These are phyloP conservation scores for Antarctomyces pellizariae DNA, from an alignment of 495 filamentous ascomycete species.

Conservation along the genomic window DNA sequence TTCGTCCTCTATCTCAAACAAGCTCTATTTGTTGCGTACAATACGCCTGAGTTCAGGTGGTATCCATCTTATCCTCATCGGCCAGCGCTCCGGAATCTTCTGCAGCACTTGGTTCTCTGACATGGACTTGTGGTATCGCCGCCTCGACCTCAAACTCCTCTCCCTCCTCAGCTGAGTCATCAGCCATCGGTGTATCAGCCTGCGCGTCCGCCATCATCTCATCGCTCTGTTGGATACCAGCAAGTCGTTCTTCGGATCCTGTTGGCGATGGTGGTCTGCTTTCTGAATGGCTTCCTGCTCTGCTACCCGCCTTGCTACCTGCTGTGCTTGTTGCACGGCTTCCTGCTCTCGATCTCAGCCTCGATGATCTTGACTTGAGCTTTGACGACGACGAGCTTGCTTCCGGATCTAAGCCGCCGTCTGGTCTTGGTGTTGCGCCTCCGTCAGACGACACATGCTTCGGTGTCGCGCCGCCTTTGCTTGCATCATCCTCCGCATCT, in stretches of 20 bases:
- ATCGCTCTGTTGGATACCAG: conserved; percentile 10
- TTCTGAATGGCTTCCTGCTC: conserved; percentile 45
- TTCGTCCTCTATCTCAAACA: conserved; percentile 9
- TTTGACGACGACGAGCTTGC: neutral
- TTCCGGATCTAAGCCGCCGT: conserved; percentile 12
- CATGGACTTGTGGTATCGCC: conserved; percentile 21
- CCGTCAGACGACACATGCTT: conserved; percentile 22
- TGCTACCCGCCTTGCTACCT: conserved; percentile 12
- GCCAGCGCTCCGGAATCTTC: conserved; percentile 5
- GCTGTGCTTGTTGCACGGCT: conserved; percentile 10
- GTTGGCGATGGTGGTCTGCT: conserved; percentile 8
- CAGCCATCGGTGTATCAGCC: conserved; percentile 12
- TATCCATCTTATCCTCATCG: conserved; percentile 46
- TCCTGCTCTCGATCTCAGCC: conserved; percentile 8
- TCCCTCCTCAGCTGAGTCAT: conserved; percentile 20
- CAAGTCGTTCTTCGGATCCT: neutral
- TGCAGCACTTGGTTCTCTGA: conserved; percentile 21
- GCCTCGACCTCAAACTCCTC: conserved; percentile 23
- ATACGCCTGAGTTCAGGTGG: too few species aligned
- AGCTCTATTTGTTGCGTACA: too few species aligned
- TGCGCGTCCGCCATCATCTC: conserved; percentile 4
- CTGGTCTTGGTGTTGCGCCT: conserved; percentile 42
- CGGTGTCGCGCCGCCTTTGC: conserved; percentile 23
- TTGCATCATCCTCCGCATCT: conserved; percentile 11
- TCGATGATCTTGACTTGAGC: conserved; percentile 4